Evolutionary conservation across 1,139 yeast genomes (phyloP), one percentile per base, ranked within the genome.

Genomic region (Candida tetrigidarum): DNA sequence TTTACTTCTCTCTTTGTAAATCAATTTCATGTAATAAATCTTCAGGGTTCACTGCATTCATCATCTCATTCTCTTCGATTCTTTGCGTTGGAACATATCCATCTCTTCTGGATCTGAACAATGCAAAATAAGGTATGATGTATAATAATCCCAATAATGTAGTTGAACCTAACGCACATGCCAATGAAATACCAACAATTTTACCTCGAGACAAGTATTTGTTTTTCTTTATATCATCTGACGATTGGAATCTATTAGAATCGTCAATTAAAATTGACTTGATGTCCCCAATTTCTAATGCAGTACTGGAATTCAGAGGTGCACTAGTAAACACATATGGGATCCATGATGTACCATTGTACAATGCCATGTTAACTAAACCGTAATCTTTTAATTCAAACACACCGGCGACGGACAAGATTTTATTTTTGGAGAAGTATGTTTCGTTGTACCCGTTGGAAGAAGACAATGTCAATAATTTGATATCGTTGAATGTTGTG

Each of bases 101-200:
- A 64, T 67, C 56, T 73, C 71, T 63, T 67, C 54, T 69, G 66
- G 53, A 68, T 60, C 67, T 74, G 70, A 69, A 78, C 39, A 77
- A 71, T 39, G 73, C 70, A 59, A 73, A 72, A 47, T 77, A 73
- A 4, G 85, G 76, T 4, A 82, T 61, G 11, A 86, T 71, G 48
- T 87, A 91, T 36, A 82, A 61, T 22, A 81, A 67, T 22, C 93
- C 86, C 43, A 92, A 63, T 1, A 88, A 60, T 9, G 84, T 71
- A 39, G 92, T 80, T 2, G 97, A 81, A 1, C 93, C 96, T 34
- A 93, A 64, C 0, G 98, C 92, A 58, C 93, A 79, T 0, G 97
- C 98, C 46, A 91, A 76, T 0, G 96, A 86, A 30, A 93, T 82
- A 26, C 96, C 85, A 6, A 91, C 96, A 15, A 92, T 91, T 60